phyloP scores from a whole-genome alignment of 257 asterid genomes.

The Solanum paucissectum region DNA sequence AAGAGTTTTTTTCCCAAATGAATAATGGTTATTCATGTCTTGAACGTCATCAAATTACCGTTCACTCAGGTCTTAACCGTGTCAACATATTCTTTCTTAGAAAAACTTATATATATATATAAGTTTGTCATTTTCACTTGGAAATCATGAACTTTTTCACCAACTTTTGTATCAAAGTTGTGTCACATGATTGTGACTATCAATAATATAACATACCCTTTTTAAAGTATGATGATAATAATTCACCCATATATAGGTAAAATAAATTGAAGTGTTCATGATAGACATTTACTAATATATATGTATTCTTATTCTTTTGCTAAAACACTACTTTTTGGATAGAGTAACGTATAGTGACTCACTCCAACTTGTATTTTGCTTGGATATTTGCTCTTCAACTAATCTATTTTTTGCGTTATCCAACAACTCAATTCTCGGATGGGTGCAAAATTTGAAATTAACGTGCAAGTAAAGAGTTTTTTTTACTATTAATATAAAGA shows the following conservation, averaged over 20 bases:
- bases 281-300: background rate
- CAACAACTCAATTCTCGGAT: background rate
- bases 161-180: background rate
- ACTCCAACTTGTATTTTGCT: background rate
- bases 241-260: too few species aligned
- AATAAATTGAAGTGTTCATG: background rate
- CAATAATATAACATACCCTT: background rate
- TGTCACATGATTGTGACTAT: background rate
- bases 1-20: too few species aligned
- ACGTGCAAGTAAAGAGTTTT: conserved; percentile 6
- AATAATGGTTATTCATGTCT: too few species aligned
- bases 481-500: background rate
- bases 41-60: background rate
- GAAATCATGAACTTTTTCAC: background rate
- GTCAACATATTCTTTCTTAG: too few species aligned
- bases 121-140: background rate
- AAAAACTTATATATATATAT: too few species aligned
- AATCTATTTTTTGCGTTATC: background rate
- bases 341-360: background rate
- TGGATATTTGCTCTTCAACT: background rate
- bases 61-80: background rate
- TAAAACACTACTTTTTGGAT: background rate
- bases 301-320: background rate
- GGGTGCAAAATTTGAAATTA: background rate
- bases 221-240: background rate